A percentile compares a stretch with the other conserved stretches of the same genome.
Evolutionary conservation across 495 filamentous ascomycete species (phyloP).

Genomic region (Penicillium lividum): DNA sequence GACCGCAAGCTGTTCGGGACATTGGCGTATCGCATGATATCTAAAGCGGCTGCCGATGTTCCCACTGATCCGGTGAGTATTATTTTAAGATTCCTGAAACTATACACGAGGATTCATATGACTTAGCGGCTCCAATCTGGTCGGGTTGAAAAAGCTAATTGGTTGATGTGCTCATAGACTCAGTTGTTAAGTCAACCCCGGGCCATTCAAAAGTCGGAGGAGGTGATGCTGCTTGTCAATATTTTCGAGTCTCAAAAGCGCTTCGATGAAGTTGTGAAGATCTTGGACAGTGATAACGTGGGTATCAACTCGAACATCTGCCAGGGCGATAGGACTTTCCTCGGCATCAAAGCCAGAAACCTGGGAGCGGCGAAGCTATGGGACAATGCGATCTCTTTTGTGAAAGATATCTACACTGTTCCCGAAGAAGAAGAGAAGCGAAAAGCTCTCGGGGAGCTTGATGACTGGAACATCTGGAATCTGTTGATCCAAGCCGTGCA

Average conservation of each 20-base stretch:
- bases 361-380: conserved; percentile 49
- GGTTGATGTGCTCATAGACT: conserved; percentile 32
- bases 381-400: conserved; percentile 47
- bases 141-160: conserved; percentile 14
- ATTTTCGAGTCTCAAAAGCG: conserved; percentile 50
- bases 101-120: background rate
- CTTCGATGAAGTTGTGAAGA: conserved; percentile 48
- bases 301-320: conserved; percentile 53
- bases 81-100: background rate
- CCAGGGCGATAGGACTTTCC: conserved; percentile 53
- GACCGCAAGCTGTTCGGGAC: conserved; percentile 58
- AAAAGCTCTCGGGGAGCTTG: conserved; percentile 45
- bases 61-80: conserved; percentile 45
- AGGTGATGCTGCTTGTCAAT: conserved; percentile 55
- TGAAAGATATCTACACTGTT: conserved; percentile 39
- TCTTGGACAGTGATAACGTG: conserved; percentile 52
- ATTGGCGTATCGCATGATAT: conserved; percentile 60
- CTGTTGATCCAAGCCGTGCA: conserved; percentile 34
- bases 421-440: conserved; percentile 32
- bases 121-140: background rate
- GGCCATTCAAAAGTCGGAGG: conserved; percentile 56
- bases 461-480: conserved; percentile 63
- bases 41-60: conserved; percentile 55
- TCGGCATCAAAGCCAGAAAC: conserved; percentile 45
- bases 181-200: conserved; percentile 45